Evolutionary conservation across 352 stramenopile species (phyloP), one percentile per base, ranked within the genome.

Genomic region (Phytophthora meadii): DNA sequence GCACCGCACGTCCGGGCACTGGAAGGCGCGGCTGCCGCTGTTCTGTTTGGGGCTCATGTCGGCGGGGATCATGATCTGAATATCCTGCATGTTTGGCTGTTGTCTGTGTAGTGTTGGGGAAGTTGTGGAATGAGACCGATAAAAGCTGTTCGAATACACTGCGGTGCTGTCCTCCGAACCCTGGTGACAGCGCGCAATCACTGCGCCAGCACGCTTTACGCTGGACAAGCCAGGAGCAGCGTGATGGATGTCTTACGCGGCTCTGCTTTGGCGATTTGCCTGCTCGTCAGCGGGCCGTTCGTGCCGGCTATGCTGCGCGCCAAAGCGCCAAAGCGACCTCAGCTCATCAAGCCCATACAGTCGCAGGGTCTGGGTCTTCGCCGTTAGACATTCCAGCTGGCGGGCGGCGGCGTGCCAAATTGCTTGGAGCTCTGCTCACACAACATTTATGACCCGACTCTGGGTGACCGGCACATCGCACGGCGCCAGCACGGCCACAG

Each of bases 1-100:
- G 53, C 81, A 89, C 44, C 56, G 53, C 8, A 68, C 57, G 48
- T 81, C 68, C 3, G 69, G 67, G 55, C 79, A 88, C 51, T 74
- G 51, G 37, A 87, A 88, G 34, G 54, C 74, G 63, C 27, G 74
- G 63, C 1, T 70, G 57, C 49, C 71, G 54, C 24, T 66, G 63
- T 65, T 55, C 12, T 68, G 52, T 37, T 64, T 58, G 15, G 24
- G 30, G 41, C 14, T 62, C 19, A 24, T 58, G 41, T 72, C 41
- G 34, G 28, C 17, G 3, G 53, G 48, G 39, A 65, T 54, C 40
- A 61, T 27, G 24, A 68, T 64, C n/a, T 59, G 58, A 27, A 70
- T 55, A 46, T 50, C 46, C 51, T 65, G 59, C 65, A 73, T 73
- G 17, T 44, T 50, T 44, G 1, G 51, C 14, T 37, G 44, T 24